These are phyloP conservation scores for Ammopiptanthus mongolicus DNA, from an alignment of 306 rosid species.

Conservation along the genomic window DNA sequence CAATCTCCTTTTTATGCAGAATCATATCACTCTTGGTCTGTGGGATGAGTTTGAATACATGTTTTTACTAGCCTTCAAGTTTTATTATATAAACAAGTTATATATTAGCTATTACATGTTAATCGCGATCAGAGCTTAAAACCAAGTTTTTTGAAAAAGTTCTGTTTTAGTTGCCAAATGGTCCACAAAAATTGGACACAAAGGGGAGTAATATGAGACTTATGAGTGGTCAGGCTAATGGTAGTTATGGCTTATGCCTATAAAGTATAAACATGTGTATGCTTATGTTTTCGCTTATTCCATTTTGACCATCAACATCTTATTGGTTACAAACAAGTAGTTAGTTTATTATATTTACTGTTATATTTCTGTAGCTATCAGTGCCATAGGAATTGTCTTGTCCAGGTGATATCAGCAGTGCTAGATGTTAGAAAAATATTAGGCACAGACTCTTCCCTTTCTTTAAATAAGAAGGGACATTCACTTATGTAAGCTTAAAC, in stretches of 20 bases:
- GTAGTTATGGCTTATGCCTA: constrained; percentile 18
- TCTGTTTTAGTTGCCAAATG: constrained; percentile 27
- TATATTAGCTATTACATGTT: not conserved
- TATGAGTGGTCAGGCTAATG: constrained; percentile 24
- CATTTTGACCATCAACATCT: not conserved
- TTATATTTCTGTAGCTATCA: constrained; percentile 40
- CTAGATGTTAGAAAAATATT: constrained; percentile 38
- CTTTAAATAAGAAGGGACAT: too few species aligned
- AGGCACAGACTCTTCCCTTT: constrained; percentile 15
- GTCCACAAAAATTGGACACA: constrained; percentile 53
- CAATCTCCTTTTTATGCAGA: too few species aligned
- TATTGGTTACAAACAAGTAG: constrained; percentile 6
- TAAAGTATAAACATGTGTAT: too few species aligned
- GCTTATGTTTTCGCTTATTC: constrained; percentile 11
- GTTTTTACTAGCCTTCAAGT: too few species aligned
- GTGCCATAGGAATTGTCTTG: constrained; percentile 18
- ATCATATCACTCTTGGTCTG: too few species aligned
- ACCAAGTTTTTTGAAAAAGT: constrained; percentile 3
- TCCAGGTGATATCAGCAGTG: constrained; percentile 36
- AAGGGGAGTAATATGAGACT: constrained; percentile 31
- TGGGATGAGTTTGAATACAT: too few species aligned
- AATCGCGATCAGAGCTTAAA: constrained; percentile 18
- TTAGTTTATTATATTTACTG: constrained; percentile 5
- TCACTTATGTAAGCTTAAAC: too few species aligned
- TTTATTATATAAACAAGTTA: too few species aligned